Base-by-base conservation (phyloP, 257 asterid species). In the Lithospermum erythrorhizon region DNA sequence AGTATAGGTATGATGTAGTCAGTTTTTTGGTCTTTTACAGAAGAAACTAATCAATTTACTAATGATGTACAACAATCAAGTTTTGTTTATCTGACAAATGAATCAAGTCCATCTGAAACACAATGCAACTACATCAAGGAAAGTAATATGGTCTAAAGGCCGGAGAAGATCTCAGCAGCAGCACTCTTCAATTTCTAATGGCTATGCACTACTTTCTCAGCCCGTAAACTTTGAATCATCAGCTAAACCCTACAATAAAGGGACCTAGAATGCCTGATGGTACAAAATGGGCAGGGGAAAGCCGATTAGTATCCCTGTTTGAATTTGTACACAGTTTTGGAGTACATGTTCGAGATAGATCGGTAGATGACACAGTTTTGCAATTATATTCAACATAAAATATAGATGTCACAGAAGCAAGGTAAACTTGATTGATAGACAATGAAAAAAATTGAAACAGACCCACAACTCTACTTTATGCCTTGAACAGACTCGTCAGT, bases 221-320 rank as follows among this genome's bases (percentile, higher is more conserved):
- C 25, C 54, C 8, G 6, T 27, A 72, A 5, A 76, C 57, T 15
- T 76, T 13, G 89, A 82, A 62, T 55, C 74, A 71, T 55, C 77
- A 2, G 53, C 65, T 6, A 71, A 69, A 25, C 84, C 59, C 4
- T 3, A 58, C 64, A 14, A 59, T 56, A 5, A 91, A 81, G 67
- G 96, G 96, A 6, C 98, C 98, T 0, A 78, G 96, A 67, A 91
- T 84, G 95, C 98, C 98, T 0, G 98, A 91, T 35, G 98, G 97
- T 22, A 91, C 98, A 10, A 71, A 85, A 57, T 88, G 95, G 97
- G 98, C 2, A 71, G 98, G 63, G 95, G 98, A 48, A 88, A 82
- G 77, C 95, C 95, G 14, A 56, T 87, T 20, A 52, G 54, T 7
- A 45, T 72, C 66, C 13, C 32, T 55, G 49, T 41, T 41, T 41